Percentiles rank a stretch among this genome's conserved stretches.
Evolutionary conservation across 345 rosid genomes (phyloP).

Genomic region (Tarenaya hassleriana): DNA sequence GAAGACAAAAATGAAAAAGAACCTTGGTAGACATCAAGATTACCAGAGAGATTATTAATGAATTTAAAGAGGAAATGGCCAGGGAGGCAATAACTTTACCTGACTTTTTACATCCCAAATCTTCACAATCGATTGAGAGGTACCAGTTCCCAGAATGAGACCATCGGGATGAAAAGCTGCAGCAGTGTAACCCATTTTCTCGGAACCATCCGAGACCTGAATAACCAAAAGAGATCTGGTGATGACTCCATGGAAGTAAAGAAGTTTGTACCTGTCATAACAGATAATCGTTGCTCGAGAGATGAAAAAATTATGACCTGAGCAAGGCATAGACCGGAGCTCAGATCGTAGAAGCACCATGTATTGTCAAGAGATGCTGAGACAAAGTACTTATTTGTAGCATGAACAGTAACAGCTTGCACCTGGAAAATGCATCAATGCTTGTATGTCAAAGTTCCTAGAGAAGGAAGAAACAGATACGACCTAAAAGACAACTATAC

Average conservation of each 20-base stretch:
- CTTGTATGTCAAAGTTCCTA: neutral
- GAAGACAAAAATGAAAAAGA: slow-evolving; percentile 7
- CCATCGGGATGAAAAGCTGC: slow-evolving; percentile 99
- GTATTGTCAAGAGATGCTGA: slow-evolving; percentile 90
- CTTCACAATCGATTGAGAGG: slow-evolving; percentile 69
- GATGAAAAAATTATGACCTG: slow-evolving; percentile 46
- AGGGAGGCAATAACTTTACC: slow-evolving; percentile 35
- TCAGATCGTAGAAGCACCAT: slow-evolving; percentile 95
- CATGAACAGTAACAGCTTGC: slow-evolving; percentile 96
- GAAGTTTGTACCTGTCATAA: too few species aligned
- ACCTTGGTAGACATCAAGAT: slow-evolving; percentile 5
- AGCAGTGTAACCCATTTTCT: slow-evolving; percentile 75
- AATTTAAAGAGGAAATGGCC: slow-evolving; percentile 9
- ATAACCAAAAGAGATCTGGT: slow-evolving; percentile 19
- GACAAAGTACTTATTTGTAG: slow-evolving; percentile 90
- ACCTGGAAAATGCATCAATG: slow-evolving; percentile 45
- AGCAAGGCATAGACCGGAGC: slow-evolving; percentile 79
- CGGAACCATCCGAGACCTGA: slow-evolving; percentile 67
- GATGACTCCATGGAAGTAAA: neutral
- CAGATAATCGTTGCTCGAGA: slow-evolving; percentile 7
- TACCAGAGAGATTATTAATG: slow-evolving; percentile 2
- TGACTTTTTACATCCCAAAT: slow-evolving; percentile 98
- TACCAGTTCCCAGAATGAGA: slow-evolving; percentile 98
- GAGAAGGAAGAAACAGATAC: slow-evolving; percentile 5
- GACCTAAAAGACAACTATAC: slow-evolving; percentile 1